A percentile compares a stretch with the other conserved stretches of the same genome.
These are phyloP conservation scores for Sclerotinia subarctica DNA, from an alignment of 2,329 filamentous ascomycete genomes.

Conservation along the genomic window DNA sequence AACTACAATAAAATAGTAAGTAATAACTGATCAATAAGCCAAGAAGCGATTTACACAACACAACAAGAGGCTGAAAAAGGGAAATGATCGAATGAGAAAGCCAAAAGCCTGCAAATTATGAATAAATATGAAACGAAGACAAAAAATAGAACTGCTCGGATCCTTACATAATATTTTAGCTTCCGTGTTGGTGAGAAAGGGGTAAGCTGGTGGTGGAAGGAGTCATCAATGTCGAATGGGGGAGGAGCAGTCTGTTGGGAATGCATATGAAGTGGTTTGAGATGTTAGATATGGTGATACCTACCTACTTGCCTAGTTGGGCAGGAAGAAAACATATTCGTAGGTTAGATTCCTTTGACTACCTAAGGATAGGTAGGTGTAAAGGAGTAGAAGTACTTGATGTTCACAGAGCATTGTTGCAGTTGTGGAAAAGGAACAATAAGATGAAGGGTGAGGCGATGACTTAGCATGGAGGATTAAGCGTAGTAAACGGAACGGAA, in stretches of 20 bases:
- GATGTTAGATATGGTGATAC: background rate
- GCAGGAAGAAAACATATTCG: background rate
- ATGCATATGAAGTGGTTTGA: background rate
- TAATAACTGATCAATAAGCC: too few species aligned
- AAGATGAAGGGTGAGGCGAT: background rate
- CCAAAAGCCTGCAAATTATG: background rate
- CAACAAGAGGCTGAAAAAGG: background rate
- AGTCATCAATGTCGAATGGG: background rate
- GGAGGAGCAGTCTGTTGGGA: background rate
- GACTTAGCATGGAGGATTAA: background rate
- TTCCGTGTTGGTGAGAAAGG: background rate
- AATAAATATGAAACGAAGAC: background rate
- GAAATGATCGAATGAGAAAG: background rate
- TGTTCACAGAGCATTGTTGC: background rate
- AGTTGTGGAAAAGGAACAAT: background rate
- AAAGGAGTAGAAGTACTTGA: background rate
- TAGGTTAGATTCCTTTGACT: too few species aligned
- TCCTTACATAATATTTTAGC: constrained; percentile 1
- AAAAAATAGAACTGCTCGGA: background rate
- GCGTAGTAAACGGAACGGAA: too few species aligned
- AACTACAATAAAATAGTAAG: too few species aligned
- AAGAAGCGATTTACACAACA: too few species aligned
- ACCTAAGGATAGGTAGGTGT: background rate
- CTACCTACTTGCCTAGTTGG: background rate
- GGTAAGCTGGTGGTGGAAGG: background rate